Evolutionary conservation across 306 rosid species (phyloP), one percentile per base, ranked within the genome.

Genomic region (Inga oerstediana): DNA sequence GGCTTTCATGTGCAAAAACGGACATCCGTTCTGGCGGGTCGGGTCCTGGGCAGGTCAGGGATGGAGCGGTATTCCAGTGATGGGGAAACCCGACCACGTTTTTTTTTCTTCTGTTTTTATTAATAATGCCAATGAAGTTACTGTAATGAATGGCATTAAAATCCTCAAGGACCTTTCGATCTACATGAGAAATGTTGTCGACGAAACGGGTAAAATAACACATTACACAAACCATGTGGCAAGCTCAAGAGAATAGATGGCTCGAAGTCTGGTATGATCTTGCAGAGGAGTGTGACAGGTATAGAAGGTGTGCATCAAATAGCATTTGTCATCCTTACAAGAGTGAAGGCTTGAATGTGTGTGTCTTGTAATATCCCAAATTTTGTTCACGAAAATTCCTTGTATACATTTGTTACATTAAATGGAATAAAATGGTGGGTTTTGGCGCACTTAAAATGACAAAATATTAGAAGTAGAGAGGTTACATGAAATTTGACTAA

Each of bases 31-130:
- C 13, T 85, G 88, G 87, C 70, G 85, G 0, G 69, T 27, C 16
- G 80, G 87, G 24, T 24, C 77, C 3, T 88, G 90, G 92, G 84
- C 85, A 14, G 84, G 88, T 39, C n/a, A 54, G 27, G 44, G 85
- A 52, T 82, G 84, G 3, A 24, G 20, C 17, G 89, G 91, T 1
- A 10, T 61, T 54, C 6, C 88, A 91, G 1, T 7, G 34, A 80
- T 74, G 80, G 72, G 8, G 30, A 27, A 27, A 16, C 59, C 12
- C 0, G 56, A 58, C 10, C 27, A 24, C 27, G 27, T 24, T 24
- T 24, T 24, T 24, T 24, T 0, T 24, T 24, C 27, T 24, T 24
- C 27, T 24, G 68, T 83, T 44, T 76, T n/a, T 27, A 19, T 39
- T 16, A 59, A 80, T 14, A 52, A 83, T 58, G 85, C 75, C 0